phyloP scores from a whole-genome alignment of 805 yeast species.

The Teunomyces lycoperdinae region DNA sequence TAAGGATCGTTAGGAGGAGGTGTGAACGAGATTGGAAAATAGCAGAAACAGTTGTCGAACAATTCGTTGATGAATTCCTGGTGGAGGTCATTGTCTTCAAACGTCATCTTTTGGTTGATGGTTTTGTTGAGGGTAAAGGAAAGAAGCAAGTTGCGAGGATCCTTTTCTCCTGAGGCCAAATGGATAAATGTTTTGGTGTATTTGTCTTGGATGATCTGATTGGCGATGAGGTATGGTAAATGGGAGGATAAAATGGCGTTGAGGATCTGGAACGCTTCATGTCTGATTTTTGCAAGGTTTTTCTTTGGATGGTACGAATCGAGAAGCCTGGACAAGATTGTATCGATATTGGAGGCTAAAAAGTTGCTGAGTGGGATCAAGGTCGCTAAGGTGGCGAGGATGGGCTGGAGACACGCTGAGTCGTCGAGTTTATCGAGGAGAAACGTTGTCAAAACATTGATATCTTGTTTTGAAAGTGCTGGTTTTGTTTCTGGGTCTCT shows the following conservation, averaged over 20 bases:
- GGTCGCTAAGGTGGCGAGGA: constrained; percentile 52
- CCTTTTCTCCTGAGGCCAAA: constrained; percentile 85
- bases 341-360: constrained; percentile 17
- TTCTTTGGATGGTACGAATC: constrained; percentile 51
- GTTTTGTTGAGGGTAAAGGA: constrained; percentile 58
- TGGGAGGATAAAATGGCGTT: constrained; percentile 30
- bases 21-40: constrained; percentile 92
- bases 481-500: constrained; percentile 17
- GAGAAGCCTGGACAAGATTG: constrained; percentile 5
- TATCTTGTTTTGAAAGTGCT: constrained; percentile 41
- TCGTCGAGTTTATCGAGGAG: constrained; percentile 68
- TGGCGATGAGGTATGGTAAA: constrained; percentile 15
- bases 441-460: constrained; percentile 53
- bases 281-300: constrained; percentile 61
- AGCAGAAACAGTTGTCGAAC: constrained; percentile 88
- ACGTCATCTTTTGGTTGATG: constrained; percentile 42
- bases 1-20: constrained; percentile 92
- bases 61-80: constrained; percentile 55
- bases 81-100: constrained; percentile 30
- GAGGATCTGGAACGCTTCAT: constrained; percentile 53
- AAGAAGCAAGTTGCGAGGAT: constrained; percentile 78
- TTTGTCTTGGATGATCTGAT: constrained; percentile 28
- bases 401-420: constrained; percentile 47
- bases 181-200: constrained; percentile 60
- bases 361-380: constrained; percentile 54